Evolutionary conservation across 495 filamentous ascomycete genomes (phyloP), one percentile per base, ranked within the genome.

Genomic region (Alectoria sarmentosa): DNA sequence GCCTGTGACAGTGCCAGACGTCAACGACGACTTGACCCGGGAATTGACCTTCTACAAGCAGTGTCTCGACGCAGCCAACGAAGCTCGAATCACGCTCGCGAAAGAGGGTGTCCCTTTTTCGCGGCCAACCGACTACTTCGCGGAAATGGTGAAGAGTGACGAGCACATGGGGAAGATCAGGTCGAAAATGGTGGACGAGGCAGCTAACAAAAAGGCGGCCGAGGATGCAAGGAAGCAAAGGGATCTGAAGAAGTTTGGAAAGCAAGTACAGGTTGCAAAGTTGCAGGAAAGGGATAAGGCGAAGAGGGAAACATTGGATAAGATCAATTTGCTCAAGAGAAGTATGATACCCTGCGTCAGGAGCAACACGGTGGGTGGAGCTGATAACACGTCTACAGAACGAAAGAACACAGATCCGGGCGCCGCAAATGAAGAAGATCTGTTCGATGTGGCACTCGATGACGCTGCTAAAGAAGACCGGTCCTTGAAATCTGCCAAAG

Each of bases 191-290:
- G 83, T 92, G 65, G 93, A 97, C 67, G 91, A 93, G 74, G 94
- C 93, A 14, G 90, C 92, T 38, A 78, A 82, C 59, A 96, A 94
- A 83, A 96, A 96, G 82, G 93, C 95, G 3, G 83, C 90, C 10
- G 86, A 88, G 26, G 94, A 98, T 75, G 94, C 94, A 34, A 84
- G 91, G 73, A 89, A 89, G 78, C 91, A 90, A 81, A 82, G 94
- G 65, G 94, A 98, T 77, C 79, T 97, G 68, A 98, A 96, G 87
- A 98, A 97, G 78, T 98, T 98, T 77, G 94, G 94, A 67, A 98
- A 98, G 80, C 90, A 96, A 78, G 94, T 98, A 66, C 94, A 98
- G 82, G 86, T 96, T 67, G 92, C 91, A 66, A 97, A 96, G 83
- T 74, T 93, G 78, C 92, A 96, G 77, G 93, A 98, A 81, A 77